Conservation (phyloP, 2,329 filamentous ascomycete genomes). For the Lachnum nothofagi region DNA sequence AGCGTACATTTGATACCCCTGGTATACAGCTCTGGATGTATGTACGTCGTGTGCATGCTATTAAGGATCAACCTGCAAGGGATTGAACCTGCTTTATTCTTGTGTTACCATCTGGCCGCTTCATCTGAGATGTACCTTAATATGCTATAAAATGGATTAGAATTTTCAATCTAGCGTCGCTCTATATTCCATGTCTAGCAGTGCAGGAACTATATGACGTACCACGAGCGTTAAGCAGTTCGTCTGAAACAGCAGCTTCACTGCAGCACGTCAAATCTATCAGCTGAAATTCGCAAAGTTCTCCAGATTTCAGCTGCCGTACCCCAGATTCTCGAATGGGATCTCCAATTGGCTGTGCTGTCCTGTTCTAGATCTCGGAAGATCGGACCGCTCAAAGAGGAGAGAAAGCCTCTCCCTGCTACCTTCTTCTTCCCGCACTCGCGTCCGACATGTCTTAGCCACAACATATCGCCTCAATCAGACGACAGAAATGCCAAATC, state of each 20-base stretch:
- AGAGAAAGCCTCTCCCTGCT: neutral
- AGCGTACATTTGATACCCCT: too few relatives aligned
- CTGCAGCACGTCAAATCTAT: neutral
- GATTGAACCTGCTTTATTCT: neutral
- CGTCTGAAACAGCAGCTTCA: neutral
- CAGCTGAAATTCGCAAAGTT: neutral
- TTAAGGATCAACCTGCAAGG: too few relatives aligned
- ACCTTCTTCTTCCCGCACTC: neutral
- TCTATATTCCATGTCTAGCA: neutral
- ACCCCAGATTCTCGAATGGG: neutral
- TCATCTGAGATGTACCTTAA: neutral
- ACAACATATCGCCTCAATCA: neutral
- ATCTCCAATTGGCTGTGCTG: neutral
- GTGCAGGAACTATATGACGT: neutral
- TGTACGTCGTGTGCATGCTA: too few relatives aligned
- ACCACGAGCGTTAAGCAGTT: neutral
- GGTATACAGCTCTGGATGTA: too few relatives aligned
- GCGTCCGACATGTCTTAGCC: neutral
- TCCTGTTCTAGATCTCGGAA: neutral
- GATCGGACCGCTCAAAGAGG: neutral
- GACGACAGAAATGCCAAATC: neutral
- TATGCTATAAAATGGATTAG: neutral
- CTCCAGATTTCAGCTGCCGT: neutral
- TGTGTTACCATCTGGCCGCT: neutral
- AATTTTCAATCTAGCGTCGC: neutral